Evolutionary conservation across 495 filamentous ascomycete genomes (phyloP).

Genomic region (Cercophora samala): DNA sequence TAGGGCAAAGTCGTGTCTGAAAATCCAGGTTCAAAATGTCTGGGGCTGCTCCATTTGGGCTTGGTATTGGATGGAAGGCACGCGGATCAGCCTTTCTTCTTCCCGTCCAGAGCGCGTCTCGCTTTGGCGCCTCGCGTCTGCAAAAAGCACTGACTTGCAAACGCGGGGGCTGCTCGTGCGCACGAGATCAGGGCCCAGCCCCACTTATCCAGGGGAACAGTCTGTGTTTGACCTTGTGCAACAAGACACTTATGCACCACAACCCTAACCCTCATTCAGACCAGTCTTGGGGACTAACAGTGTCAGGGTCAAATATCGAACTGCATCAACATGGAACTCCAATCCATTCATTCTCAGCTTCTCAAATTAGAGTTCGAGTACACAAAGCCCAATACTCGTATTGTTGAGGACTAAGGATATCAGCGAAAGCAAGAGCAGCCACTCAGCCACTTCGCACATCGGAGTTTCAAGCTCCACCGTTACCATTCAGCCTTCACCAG

Average conservation of each 20-base stretch:
- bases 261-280: background rate
- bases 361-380: background rate
- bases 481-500: background rate
- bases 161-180: conserved; percentile 1
- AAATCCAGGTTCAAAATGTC: background rate
- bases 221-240: background rate
- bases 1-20: conserved; percentile 8
- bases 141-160: background rate
- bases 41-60: background rate
- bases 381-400: background rate
- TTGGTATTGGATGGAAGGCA: background rate
- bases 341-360: background rate
- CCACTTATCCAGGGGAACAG: background rate
- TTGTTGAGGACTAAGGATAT: background rate
- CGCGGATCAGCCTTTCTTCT: background rate
- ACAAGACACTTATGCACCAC: background rate
- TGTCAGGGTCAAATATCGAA: too few species aligned
- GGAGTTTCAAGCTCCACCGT: background rate
- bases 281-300: too few species aligned
- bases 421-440: too few species aligned
- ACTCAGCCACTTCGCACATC: too few species aligned
- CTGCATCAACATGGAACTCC: too few species aligned
- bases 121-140: background rate
- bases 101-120: background rate
- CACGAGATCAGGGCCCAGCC: background rate